These are phyloP conservation scores for Cryptosporidium viatorum DNA, from an alignment of 169 alveolate species.

Conservation along the genomic window DNA sequence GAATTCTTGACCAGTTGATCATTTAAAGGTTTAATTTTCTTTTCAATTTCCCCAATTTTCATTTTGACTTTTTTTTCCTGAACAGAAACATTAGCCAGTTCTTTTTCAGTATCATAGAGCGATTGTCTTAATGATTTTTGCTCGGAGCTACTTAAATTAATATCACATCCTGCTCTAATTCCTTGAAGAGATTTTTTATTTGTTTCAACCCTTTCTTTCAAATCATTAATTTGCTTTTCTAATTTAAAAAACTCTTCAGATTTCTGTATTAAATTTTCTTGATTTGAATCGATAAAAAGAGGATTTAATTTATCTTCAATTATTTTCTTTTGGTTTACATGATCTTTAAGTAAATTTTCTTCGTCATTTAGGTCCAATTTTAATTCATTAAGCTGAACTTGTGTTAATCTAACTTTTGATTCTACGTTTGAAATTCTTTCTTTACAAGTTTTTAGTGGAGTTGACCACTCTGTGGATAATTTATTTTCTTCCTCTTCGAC, in stretches of 20 bases:
- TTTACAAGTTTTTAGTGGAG: slow-evolving; percentile 41
- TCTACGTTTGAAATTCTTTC: slow-evolving; percentile 41
- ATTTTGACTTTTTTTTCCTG: slow-evolving; percentile 63
- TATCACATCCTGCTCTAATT: slow-evolving; percentile 68
- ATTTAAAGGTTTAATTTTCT: slow-evolving; percentile 24
- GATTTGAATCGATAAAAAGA: slow-evolving; percentile 46
- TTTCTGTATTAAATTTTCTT: slow-evolving; percentile 75
- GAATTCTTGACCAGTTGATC: slow-evolving; percentile 33
- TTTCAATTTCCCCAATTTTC: slow-evolving; percentile 73
- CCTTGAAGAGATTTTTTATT: slow-evolving; percentile 48
- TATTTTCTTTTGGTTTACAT: background rate
- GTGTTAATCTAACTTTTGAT: slow-evolving; percentile 55
- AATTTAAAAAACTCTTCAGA: slow-evolving; percentile 72
- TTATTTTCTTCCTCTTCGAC: slow-evolving; percentile 62
- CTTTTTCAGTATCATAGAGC: slow-evolving; percentile 75
- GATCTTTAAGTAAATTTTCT: slow-evolving; percentile 19
- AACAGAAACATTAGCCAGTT: slow-evolving; percentile 65
- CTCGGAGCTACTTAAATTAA: slow-evolving; percentile 61
- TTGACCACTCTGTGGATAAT: slow-evolving; percentile 53
- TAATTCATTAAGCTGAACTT: slow-evolving; percentile 56
- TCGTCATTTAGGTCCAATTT: slow-evolving; percentile 31
- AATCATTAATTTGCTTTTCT: slow-evolving; percentile 17
- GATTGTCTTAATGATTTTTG: slow-evolving; percentile 64
- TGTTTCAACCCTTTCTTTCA: slow-evolving; percentile 27
- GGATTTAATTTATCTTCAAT: slow-evolving; percentile 7